Conservation (phyloP, 2,329 filamentous ascomycete species). For the Trichoderma koningiopsis region DNA sequence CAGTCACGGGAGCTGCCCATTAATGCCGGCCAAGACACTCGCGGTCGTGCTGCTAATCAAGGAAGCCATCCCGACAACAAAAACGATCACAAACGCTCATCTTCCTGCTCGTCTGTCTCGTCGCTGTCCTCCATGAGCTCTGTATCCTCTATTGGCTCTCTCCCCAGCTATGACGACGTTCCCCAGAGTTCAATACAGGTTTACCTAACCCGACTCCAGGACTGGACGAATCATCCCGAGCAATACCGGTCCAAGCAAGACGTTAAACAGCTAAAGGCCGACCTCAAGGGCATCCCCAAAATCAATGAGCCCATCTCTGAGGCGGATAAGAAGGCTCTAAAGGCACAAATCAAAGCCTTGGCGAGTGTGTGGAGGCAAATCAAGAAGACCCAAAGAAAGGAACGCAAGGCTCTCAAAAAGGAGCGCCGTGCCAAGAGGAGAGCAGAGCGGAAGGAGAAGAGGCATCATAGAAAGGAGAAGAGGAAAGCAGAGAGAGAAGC, state of each 20-base stretch:
- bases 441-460: slow-evolving; percentile 40
- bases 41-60: slow-evolving; percentile 7
- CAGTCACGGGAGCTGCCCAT: background rate
- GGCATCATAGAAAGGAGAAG: slow-evolving; percentile 37
- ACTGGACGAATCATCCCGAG: slow-evolving; percentile 55
- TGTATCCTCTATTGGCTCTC: slow-evolving; percentile 52
- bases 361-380: slow-evolving; percentile 46
- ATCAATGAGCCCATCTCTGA: slow-evolving; percentile 14
- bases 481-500: slow-evolving; percentile 37
- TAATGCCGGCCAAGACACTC: background rate
- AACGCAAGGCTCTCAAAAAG: slow-evolving; percentile 38
- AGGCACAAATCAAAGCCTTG: slow-evolving; percentile 49
- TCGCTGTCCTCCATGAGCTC: slow-evolving; percentile 39
- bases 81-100: slow-evolving; percentile 35
- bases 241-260: slow-evolving; percentile 51
- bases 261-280: slow-evolving; percentile 45
- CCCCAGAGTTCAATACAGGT: slow-evolving; percentile 51
- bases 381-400: slow-evolving; percentile 37
- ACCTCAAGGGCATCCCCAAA: slow-evolving; percentile 48
- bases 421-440: slow-evolving; percentile 35
- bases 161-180: slow-evolving; percentile 57
- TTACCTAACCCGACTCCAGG: slow-evolving; percentile 46
- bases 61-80: slow-evolving; percentile 17
- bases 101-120: slow-evolving; percentile 42
- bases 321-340: slow-evolving; percentile 40